Percentiles rank a stretch among this genome's conserved stretches.
Conservation (phyloP, 1,284 basidiomycete genomes). For the Rhodotorula mucilaginosa region DNA sequence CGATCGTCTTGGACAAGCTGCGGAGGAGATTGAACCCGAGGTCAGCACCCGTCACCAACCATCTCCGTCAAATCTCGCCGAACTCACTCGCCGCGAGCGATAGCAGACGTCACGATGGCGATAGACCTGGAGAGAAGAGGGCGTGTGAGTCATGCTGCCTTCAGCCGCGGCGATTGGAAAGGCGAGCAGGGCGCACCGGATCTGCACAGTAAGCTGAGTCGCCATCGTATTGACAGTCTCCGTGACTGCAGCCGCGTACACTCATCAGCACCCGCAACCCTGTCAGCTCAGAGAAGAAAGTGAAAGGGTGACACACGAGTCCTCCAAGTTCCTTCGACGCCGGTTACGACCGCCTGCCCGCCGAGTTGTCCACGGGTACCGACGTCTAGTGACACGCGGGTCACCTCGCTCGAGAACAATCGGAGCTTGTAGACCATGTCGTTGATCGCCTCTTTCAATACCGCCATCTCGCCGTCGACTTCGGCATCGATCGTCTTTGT, state of each 20-base stretch:
- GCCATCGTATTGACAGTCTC: conserved; percentile 37
- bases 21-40: no score
- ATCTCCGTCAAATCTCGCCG: not conserved
- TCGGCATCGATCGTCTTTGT: conserved; percentile 40
- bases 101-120: conserved; percentile 38
- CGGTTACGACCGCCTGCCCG: conserved; percentile 86
- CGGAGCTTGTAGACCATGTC: conserved; percentile 66
- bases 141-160: not conserved
- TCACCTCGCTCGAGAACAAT: conserved; percentile 39
- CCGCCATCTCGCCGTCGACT: conserved; percentile 40
- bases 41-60: not conserved
- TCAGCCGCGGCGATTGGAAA: not conserved
- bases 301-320: conserved; percentile 68
- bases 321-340: conserved; percentile 91
- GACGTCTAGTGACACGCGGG: conserved; percentile 69
- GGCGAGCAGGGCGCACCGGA: conserved; percentile 58
- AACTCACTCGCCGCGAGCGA: conserved; percentile 37
- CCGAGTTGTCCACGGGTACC: conserved; percentile 89
- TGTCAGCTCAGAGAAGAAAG: not conserved
- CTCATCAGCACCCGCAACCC: not conserved
- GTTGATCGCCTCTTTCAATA: conserved; percentile 73
- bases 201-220: conserved; percentile 78
- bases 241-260: conserved; percentile 20
- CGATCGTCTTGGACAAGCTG: conserved; percentile 57
- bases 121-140: conserved; percentile 15